Percentiles rank a stretch among this genome's conserved stretches.
phyloP scores from a whole-genome alignment of 2,329 filamentous ascomycete genomes.

The Colletotrichum sojae region DNA sequence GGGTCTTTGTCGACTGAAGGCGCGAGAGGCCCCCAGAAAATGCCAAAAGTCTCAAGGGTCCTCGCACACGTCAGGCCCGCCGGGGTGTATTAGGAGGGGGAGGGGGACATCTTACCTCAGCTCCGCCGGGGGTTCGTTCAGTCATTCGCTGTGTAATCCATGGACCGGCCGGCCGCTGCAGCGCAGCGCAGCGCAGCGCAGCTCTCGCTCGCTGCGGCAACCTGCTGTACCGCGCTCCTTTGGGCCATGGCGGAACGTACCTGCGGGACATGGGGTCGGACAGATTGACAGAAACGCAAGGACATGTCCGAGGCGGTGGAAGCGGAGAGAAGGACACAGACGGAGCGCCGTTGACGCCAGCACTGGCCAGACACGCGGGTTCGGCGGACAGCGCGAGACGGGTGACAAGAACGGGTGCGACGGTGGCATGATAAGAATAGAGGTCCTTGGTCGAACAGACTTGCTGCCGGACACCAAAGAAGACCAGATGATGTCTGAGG shows the following conservation, averaged over 20 bases:
- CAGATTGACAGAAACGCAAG: conserved; percentile 9
- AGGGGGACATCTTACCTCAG: conserved; percentile 35
- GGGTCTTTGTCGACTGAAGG: conserved; percentile 23
- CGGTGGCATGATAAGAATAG: conserved; percentile 21
- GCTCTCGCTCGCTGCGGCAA: conserved; percentile 4
- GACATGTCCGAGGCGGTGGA: conserved; percentile 34
- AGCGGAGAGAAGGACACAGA: conserved; percentile 39
- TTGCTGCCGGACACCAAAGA: conserved; percentile 7
- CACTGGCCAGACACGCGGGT: conserved; percentile 17
- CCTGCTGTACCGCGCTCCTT: conserved; percentile 32
- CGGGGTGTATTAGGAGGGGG: no score
- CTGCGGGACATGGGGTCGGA: conserved; percentile 20
- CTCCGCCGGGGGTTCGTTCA: conserved; percentile 22
- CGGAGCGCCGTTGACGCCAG: conserved; percentile 22
- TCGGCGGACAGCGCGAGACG: neutral
- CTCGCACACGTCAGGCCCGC: conserved; percentile 34
- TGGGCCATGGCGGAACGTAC: conserved; percentile 25
- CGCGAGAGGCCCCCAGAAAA: conserved; percentile 13
- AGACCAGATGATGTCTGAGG: conserved; percentile 32
- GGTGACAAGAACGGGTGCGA: conserved; percentile 28
- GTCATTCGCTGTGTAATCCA: conserved; percentile 26
- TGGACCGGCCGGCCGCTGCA: conserved; percentile 21
- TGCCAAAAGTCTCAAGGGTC: conserved; percentile 23
- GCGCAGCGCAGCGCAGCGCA: conserved; percentile 15
- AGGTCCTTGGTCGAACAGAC: conserved; percentile 10